Evolutionary conservation across 768 basidiomycete species (phyloP), one percentile per base, ranked within the genome.

Genomic region (Mycena rosella): DNA sequence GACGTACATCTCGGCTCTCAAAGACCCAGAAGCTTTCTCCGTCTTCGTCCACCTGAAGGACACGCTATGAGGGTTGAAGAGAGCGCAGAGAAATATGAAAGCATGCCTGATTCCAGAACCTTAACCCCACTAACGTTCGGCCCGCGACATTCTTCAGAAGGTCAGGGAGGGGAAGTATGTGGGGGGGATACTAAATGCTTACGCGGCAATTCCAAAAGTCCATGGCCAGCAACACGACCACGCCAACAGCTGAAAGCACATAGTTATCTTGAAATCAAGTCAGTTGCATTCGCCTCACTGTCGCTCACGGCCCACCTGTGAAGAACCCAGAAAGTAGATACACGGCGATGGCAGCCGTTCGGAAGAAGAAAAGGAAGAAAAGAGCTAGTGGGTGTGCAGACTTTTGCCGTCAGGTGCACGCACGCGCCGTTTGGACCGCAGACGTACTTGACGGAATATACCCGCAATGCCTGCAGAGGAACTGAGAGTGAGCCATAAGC

Each of bases 151-250:
- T 99, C 92, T 96, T 44, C 6, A 73, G 44, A 45, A 36, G 27
- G 22, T 67, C n/a, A 65, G 32, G 48, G 29, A 54, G 63, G 24
- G 61, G n/a, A 55, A 59, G 40, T 27, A n/a, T 27, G 42, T 38
- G 36, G 11, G 40, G 18, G 14, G 14, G 14, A 15, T 40, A 40
- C 17, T 15, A 14, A 44, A 10, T n/a, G 52, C 88, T 67, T 74
- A 96, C 95, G 77, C 96, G 84, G 72, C 95, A 96, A 74, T 97
- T 98, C 98, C 97, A 99, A 78, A 99, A 99, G 81, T 99, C 98
- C 88, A 97, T 92, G 0, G 96, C 93, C 27, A 99, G 88, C 18
- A 99, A 84, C 2, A 98, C 91, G 24, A 99, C 98, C 0, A 99
- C 97, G 11, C 88, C 79, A 5, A 99, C 96, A 27, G 96, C 97